Evolutionary conservation across 2,329 filamentous ascomycete species (phyloP).

Genomic region (Myriangium duriaei): DNA sequence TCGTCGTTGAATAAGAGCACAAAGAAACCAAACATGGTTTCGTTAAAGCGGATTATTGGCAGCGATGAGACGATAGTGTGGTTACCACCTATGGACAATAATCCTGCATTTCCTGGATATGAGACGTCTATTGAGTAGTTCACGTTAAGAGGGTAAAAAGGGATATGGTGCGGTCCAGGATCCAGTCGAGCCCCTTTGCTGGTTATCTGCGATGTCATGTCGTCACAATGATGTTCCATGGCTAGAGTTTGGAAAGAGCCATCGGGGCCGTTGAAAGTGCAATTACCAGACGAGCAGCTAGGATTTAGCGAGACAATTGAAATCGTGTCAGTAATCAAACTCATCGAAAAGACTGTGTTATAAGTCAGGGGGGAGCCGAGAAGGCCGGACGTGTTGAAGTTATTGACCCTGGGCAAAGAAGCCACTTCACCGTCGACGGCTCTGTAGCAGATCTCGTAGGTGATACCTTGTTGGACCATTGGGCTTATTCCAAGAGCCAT

Average conservation of each 20-base stretch:
- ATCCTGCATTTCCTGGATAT: not conserved
- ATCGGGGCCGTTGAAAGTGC: not conserved
- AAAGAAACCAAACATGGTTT: too few species aligned
- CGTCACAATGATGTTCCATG: not conserved
- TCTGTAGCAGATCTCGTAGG: not conserved
- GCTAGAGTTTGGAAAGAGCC: not conserved
- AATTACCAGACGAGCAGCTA: conserved; percentile 1
- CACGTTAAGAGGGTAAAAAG: not conserved
- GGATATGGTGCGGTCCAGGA: not conserved
- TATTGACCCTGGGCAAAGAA: not conserved
- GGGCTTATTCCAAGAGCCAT: not conserved
- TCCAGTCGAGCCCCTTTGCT: not conserved
- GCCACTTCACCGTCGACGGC: not conserved
- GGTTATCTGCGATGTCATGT: not conserved
- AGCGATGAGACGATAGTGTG: not conserved
- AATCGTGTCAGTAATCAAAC: not conserved
- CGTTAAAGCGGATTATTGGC: not conserved
- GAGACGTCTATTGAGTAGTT: not conserved
- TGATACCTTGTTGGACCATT: not conserved
- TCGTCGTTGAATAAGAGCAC: too few species aligned
- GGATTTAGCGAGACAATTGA: not conserved
- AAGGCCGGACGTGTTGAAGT: too few species aligned
- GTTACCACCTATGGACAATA: not conserved
- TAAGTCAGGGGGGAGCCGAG: too few species aligned
- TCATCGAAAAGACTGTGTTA: not conserved